phyloP scores from a whole-genome alignment of 441 rosid genomes.

The Kokia cookei region DNA sequence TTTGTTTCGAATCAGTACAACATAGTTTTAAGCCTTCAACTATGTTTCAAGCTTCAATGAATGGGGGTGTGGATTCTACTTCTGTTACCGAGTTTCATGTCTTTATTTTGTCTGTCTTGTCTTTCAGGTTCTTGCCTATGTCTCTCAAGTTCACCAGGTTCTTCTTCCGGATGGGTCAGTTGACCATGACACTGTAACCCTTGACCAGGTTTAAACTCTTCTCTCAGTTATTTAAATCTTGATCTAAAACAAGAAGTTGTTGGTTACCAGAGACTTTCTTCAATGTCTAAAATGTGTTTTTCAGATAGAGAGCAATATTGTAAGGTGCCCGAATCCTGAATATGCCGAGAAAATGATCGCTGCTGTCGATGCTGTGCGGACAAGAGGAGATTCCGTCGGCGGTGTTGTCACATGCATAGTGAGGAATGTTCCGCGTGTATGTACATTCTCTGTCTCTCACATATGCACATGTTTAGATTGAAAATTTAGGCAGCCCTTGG shows the following conservation, averaged over 20 bases:
- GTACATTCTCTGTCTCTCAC: constrained; percentile 11
- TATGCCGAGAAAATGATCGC: constrained; percentile 96
- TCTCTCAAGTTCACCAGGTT: constrained; percentile 86
- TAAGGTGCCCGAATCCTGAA: constrained; percentile 92
- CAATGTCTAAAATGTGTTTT: not conserved
- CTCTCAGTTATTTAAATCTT: not conserved
- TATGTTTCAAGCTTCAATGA: not conserved
- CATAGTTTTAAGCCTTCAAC: not conserved
- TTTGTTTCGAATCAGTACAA: not conserved
- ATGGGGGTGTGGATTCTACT: not conserved
- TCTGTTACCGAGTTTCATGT: not conserved
- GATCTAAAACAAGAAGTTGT: not conserved
- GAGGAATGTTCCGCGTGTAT: constrained; percentile 80
- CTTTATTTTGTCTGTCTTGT: constrained; percentile 4
- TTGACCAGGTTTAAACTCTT: constrained; percentile 56
- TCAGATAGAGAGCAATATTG: constrained; percentile 91
- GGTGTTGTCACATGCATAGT: constrained; percentile 95
- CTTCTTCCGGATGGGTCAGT: constrained; percentile 69
- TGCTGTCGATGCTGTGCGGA: constrained; percentile 76
- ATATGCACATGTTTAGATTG: not conserved
- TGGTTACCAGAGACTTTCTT: not conserved
- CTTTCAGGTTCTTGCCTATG: constrained; percentile 85
- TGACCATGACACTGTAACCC: constrained; percentile 59
- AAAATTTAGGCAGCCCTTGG: not conserved
- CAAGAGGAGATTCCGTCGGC: constrained; percentile 85